These are phyloP conservation scores for Pogostemon cablin DNA, from an alignment of 257 asterid species.

Conservation along the genomic window DNA sequence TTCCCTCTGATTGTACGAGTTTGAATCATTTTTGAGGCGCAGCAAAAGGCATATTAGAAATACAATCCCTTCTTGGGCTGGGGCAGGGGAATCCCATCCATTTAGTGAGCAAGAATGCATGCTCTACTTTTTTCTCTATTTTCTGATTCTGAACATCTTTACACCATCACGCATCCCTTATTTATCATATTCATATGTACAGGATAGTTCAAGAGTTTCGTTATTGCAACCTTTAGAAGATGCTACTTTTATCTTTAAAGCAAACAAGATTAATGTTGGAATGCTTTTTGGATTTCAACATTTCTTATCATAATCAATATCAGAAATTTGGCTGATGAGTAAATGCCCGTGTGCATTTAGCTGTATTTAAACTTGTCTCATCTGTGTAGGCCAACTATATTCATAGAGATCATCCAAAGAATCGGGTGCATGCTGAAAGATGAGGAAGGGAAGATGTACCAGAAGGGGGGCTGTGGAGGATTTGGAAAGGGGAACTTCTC, in stretches of 20 bases:
- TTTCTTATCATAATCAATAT: neutral
- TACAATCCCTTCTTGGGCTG: too few relatives aligned
- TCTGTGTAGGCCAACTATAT: slow-evolving; percentile 78
- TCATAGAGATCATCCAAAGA: slow-evolving; percentile 92
- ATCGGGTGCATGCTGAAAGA: slow-evolving; percentile 89
- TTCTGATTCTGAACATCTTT: neutral
- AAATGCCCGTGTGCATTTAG: neutral
- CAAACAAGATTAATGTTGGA: neutral
- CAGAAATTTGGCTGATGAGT: neutral
- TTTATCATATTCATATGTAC: neutral
- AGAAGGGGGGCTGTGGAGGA: slow-evolving; percentile 98
- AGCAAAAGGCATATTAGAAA: too few relatives aligned
- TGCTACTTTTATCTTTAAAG: neutral
- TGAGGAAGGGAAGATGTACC: slow-evolving; percentile 64
- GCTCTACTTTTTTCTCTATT: neutral
- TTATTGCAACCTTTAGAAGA: neutral
- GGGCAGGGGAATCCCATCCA: neutral
- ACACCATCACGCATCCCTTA: neutral
- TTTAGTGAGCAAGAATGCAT: neutral
- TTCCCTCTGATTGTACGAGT: neutral
- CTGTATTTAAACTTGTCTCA: neutral
- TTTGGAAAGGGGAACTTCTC: slow-evolving; percentile 98
- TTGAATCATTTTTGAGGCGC: neutral
- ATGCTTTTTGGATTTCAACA: neutral
- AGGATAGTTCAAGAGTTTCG: neutral